Percentiles rank a stretch among this genome's conserved stretches.
These are phyloP conservation scores for Trametes punicea DNA, from an alignment of 768 basidiomycete genomes.

Conservation along the genomic window DNA sequence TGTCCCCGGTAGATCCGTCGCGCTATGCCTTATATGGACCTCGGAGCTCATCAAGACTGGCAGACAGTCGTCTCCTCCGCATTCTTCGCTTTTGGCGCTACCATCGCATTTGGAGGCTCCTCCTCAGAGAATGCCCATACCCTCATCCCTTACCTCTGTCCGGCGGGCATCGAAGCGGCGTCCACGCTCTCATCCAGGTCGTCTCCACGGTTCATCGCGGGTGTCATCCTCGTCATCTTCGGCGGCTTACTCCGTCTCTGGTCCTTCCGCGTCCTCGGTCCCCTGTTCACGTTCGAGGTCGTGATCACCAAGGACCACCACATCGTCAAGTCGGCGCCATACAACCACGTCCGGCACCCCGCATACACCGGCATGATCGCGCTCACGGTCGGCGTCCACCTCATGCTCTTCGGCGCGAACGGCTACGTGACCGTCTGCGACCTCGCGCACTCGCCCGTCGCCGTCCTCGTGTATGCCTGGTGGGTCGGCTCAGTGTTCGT, in stretches of 20 bases:
- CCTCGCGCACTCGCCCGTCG: not conserved
- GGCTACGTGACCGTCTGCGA: constrained; percentile 4
- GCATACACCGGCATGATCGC: constrained; percentile 29
- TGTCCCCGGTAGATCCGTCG: not conserved
- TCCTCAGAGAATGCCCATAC: not conserved
- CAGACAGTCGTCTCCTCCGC: not conserved
- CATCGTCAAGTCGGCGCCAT: constrained; percentile 35
- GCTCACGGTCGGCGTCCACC: constrained; percentile 15
- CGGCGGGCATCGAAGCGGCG: not conserved
- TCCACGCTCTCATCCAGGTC: not conserved
- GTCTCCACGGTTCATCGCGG: constrained; percentile 8
- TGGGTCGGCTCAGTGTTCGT: not conserved
- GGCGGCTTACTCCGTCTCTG: constrained; percentile 19
- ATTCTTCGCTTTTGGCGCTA: not conserved
- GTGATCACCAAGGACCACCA: constrained; percentile 32
- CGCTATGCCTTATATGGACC: not conserved
- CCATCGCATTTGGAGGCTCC: not conserved
- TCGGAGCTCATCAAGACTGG: no score
- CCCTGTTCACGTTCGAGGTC: constrained; percentile 36
- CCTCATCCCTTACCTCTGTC: not conserved
- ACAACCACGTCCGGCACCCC: constrained; percentile 36
- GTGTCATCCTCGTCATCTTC: constrained; percentile 1
- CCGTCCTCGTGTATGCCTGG: not conserved
- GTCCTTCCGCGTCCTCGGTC: constrained; percentile 34
- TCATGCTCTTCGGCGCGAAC: not conserved